Base-by-base conservation (phyloP, 139 green algal genomes). In the Chlorella sp. region DNA sequence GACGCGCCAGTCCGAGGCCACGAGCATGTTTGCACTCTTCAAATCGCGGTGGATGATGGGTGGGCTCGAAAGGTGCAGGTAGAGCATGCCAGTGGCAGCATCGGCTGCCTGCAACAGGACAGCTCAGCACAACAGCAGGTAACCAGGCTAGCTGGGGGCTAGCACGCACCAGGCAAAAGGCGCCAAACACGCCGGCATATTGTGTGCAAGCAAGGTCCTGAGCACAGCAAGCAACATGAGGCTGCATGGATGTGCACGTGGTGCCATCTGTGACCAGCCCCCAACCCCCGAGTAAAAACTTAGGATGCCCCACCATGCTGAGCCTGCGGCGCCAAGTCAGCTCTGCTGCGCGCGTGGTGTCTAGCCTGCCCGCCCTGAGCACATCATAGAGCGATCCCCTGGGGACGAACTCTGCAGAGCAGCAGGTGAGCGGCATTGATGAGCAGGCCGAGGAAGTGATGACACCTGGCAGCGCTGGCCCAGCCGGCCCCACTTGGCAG, bases 41-140 rank as follows among this genome's bases (percentile, higher is more conserved):
- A 98, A 91, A 80, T 98, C 96, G 19, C 96, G 81, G 89, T 98
- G 96, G 32, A 97, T 92, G 66, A 98, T 96, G 53, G 93, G 92
- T 2, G 96, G 96, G 5, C 61, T 75, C 89, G 92, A 95, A 53
- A 78, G 88, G 93, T 98, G 96, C 75, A 98, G 92, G 89, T 81
- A 81, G 34, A 48, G 36, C 75, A 81, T 53, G 36, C 30, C 75
- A 22, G 26, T 26, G 75, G 30, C 19, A 3, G 36, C 36, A 21
- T 81, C 75, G 34, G 42, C 15, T 12, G 75, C 75, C 91, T 92
- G 75, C 71, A 81, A 0, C 32, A 39, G 7, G 28, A 32, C 30
- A 32, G 68, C 26, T 16, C 68, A 34, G 30, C 26, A 14, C 22
- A 76, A 4, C 22, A 76, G 68, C 68, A 34, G 24, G 26, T 32